Base-by-base conservation (phyloP, 345 rosid genomes). In the Gossypium thurberi region DNA sequence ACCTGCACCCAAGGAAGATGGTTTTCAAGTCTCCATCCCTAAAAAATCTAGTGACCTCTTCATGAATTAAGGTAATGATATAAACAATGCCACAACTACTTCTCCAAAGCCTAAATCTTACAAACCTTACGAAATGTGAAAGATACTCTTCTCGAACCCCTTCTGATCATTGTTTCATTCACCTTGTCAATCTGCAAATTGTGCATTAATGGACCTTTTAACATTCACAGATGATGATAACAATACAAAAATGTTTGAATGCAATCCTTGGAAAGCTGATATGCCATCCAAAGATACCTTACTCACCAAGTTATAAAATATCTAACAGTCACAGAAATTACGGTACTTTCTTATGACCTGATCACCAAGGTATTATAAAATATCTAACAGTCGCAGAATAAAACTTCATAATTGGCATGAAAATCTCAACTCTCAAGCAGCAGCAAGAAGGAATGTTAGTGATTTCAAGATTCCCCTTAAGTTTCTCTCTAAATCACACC, bases 71-170 rank as follows among this genome's bases (percentile, higher is more conserved):
- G 61, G 64, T 3, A 53, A 37, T 28, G 6, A 73, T 1, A 56
- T 33, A 44, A 59, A 43, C 17, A 37, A n/a, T 57, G 69, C 46
- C 23, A 40, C 10, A 65, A 13, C 18, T 50, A 20, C n/a, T 44
- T 33, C 33, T 3, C 9, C 25, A 60, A 65, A 59, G 14, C 6
- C 42, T 44, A 63, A 48, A 56, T 62, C 8, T 26, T 51, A 72
- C 82, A 20, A 67, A 92, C 98, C 97, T 92, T 90, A 17, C 97
- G 93, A 21, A 94, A 60, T 74, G 98, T 94, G 84, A 94, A 92
- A 60, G 98, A 94, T 44, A 94, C 97, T 75, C 97, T 86, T 81
- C 98, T 83, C 5, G 83, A 77, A 72, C 85, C 83, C 81, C 98
- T 90, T 73, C 82, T 86, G 76, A 94, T 84, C 65, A 78, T 86